Evolutionary conservation across 2,329 filamentous ascomycete species (phyloP).

Genomic region (Diaporthe batatas): DNA sequence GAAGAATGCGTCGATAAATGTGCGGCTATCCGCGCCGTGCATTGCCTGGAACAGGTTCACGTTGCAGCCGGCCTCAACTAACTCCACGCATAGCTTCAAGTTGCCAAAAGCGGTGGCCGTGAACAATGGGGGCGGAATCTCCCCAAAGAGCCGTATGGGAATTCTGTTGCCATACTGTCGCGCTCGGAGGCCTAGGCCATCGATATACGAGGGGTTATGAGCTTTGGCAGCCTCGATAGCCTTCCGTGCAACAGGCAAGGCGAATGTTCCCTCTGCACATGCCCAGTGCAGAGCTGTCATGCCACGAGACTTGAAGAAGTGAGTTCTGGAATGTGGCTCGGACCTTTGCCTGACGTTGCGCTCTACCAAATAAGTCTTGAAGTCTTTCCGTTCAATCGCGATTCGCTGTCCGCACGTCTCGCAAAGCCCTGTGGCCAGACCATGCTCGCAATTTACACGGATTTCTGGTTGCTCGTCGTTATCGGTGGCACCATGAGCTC

Average conservation of each 20-base stretch:
- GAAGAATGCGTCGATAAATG: background rate
- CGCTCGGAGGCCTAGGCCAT: background rate
- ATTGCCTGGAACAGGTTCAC: background rate
- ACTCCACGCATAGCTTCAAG: background rate
- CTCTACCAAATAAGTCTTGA: background rate
- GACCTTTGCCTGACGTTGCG: too few relatives aligned
- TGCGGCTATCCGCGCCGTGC: too few relatives aligned
- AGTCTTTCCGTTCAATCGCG: background rate
- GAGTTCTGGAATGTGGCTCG: too few relatives aligned
- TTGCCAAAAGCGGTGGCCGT: background rate
- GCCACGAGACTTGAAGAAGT: background rate
- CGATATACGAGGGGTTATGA: background rate
- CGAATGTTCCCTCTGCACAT: background rate
- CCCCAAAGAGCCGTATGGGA: background rate
- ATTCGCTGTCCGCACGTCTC: background rate
- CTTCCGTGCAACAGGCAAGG: background rate
- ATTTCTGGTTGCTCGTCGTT: background rate
- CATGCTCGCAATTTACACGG: background rate
- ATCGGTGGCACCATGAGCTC: background rate
- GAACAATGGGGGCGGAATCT: background rate
- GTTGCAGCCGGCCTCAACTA: background rate
- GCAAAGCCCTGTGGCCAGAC: background rate
- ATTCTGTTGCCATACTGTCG: rapidly evolving
- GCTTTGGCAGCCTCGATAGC: background rate
- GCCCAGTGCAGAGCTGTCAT: background rate